These are phyloP conservation scores for Aspergillus indologenus DNA, from an alignment of 495 filamentous ascomycete genomes.

Conservation along the genomic window DNA sequence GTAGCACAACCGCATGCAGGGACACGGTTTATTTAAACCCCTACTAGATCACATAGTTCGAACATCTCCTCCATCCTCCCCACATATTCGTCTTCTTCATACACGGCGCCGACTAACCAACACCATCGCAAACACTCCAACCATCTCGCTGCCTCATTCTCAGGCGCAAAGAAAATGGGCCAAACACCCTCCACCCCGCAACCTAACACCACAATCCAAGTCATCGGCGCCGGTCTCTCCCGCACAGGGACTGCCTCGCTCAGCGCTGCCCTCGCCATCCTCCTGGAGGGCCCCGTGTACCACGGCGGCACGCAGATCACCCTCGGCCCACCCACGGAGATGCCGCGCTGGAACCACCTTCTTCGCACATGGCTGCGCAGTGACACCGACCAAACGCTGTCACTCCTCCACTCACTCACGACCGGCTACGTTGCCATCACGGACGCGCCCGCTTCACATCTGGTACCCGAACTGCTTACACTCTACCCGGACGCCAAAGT, in stretches of 20 bases:
- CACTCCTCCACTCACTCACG: slow-evolving; percentile 48
- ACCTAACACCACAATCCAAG: background rate
- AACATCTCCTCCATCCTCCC: too few species aligned
- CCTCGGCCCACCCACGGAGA: background rate
- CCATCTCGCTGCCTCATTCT: too few species aligned
- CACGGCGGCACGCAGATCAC: slow-evolving; percentile 11
- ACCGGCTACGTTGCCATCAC: slow-evolving; percentile 48
- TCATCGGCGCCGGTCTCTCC: slow-evolving; percentile 27
- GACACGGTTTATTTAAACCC: too few species aligned
- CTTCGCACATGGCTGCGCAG: background rate
- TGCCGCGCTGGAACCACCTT: background rate
- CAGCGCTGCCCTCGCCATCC: slow-evolving; percentile 18
- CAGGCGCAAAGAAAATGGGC: background rate
- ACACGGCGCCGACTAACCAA: too few species aligned
- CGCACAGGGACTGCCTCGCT: slow-evolving; percentile 33
- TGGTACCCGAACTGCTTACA: slow-evolving; percentile 47
- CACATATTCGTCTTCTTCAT: too few species aligned
- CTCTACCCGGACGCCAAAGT: slow-evolving; percentile 48
- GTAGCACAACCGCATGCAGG: too few species aligned
- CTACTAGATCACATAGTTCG: too few species aligned
- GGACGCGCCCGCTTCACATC: slow-evolving; percentile 52
- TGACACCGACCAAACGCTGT: slow-evolving; percentile 13
- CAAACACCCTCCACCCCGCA: background rate
- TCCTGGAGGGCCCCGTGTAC: slow-evolving; percentile 29
- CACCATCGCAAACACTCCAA: too few species aligned